These are phyloP conservation scores for Elongisporangium anandrum DNA, from an alignment of 352 stramenopile species.

Conservation along the genomic window DNA sequence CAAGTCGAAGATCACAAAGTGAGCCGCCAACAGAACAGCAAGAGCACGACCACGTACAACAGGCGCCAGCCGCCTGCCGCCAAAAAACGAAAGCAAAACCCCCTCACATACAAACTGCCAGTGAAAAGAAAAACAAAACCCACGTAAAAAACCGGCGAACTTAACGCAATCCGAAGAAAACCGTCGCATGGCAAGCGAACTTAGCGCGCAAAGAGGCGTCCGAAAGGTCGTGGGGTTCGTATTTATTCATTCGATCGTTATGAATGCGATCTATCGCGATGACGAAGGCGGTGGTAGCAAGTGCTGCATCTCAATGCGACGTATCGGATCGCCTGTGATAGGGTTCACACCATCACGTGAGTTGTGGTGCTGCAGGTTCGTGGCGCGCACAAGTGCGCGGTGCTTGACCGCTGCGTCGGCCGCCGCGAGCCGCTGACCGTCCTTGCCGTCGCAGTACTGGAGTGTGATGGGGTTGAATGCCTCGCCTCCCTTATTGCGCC, in stretches of 20 bases:
- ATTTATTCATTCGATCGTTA: background rate
- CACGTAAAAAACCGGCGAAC: background rate
- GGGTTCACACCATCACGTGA: slow-evolving; percentile 80
- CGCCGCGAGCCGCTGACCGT: slow-evolving; percentile 63
- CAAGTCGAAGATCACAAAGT: slow-evolving; percentile 14
- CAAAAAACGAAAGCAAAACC: background rate
- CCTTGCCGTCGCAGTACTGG: slow-evolving; percentile 82
- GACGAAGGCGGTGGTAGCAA: slow-evolving; percentile 31
- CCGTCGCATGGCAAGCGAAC: background rate
- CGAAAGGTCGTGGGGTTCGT: background rate
- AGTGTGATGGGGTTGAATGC: slow-evolving; percentile 88
- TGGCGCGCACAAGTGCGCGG: slow-evolving; percentile 64
- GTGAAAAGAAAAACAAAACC: background rate
- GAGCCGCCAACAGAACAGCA: slow-evolving; percentile 1
- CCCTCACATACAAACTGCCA: background rate
- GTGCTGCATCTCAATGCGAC: slow-evolving; percentile 39
- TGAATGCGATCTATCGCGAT: background rate
- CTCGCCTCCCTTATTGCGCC: slow-evolving; percentile 83
- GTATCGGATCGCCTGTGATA: slow-evolving; percentile 73
- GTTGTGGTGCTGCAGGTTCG: slow-evolving; percentile 82
- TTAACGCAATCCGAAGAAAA: background rate
- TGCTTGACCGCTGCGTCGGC: slow-evolving; percentile 71
- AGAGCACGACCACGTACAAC: background rate
- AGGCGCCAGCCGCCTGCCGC: background rate
- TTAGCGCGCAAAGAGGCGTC: background rate